A percentile compares a stretch with the other conserved stretches of the same genome.
Conservation (phyloP, 2,329 filamentous ascomycete species). For the Niveomyces coronatus region DNA sequence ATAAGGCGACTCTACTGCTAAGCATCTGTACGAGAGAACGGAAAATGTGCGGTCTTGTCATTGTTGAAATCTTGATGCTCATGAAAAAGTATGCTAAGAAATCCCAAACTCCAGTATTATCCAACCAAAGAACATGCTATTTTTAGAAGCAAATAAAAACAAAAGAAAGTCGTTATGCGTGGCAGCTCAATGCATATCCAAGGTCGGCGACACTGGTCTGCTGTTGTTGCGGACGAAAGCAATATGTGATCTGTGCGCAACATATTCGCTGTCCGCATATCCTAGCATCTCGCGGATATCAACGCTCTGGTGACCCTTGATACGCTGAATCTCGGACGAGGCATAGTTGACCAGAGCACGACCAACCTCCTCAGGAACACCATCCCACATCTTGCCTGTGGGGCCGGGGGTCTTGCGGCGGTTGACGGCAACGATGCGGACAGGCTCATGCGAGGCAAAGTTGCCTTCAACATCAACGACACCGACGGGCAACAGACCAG, state of each 20-base stretch:
- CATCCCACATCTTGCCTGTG: conserved; percentile 38
- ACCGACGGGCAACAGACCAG: conserved; percentile 81
- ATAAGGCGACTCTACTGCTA: neutral
- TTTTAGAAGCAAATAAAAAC: conserved; percentile 3
- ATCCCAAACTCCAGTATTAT: conserved; percentile 6
- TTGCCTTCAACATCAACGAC: conserved; percentile 79
- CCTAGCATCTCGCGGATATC: conserved; percentile 75
- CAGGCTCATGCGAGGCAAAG: conserved; percentile 88
- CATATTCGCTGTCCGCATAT: conserved; percentile 91
- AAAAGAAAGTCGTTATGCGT: too few species aligned
- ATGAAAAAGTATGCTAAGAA: too few species aligned
- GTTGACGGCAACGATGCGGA: conserved; percentile 73
- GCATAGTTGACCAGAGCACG: conserved; percentile 88
- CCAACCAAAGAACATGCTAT: conserved; percentile 4
- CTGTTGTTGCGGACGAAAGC: conserved; percentile 56
- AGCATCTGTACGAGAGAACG: too few species aligned
- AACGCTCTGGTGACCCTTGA: conserved; percentile 73
- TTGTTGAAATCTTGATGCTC: too few species aligned
- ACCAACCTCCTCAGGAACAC: conserved; percentile 62
- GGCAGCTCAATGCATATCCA: conserved; percentile 8
- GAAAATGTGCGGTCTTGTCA: too few species aligned
- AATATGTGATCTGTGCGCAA: conserved; percentile 80
- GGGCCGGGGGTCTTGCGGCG: conserved; percentile 32
- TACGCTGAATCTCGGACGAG: conserved; percentile 69
- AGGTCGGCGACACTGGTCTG: conserved; percentile 39